Conservation (phyloP, 768 basidiomycete species). For the Trametopsis cervina region DNA sequence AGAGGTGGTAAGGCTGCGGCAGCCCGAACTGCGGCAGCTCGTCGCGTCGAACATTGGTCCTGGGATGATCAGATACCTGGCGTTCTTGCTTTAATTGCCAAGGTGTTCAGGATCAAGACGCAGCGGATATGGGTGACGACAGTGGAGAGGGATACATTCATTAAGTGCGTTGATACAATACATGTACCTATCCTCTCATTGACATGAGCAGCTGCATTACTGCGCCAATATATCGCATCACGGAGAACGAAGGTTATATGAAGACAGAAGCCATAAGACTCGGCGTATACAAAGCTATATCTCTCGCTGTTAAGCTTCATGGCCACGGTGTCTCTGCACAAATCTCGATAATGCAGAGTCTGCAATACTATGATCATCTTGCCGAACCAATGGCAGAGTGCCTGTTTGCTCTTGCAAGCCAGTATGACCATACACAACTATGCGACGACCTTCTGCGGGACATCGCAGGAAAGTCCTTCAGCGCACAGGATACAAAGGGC, state of each 20-base stretch:
- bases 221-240: constrained; percentile 79
- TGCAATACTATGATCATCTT: constrained; percentile 93
- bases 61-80: constrained; percentile 75
- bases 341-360: constrained; percentile 82
- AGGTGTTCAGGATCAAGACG: constrained; percentile 58
- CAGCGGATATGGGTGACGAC: constrained; percentile 89
- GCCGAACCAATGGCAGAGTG: constrained; percentile 93
- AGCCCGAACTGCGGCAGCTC: constrained; percentile 35
- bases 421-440: constrained; percentile 85
- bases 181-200: not conserved
- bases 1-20: constrained; percentile 51
- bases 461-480: constrained; percentile 73
- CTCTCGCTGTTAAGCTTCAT: constrained; percentile 87
- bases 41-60: constrained; percentile 44
- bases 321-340: constrained; percentile 79
- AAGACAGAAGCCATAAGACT: constrained; percentile 64
- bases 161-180: constrained; percentile 47
- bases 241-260: constrained; percentile 85
- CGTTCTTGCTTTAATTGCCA: constrained; percentile 64
- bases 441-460: constrained; percentile 90
- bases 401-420: constrained; percentile 67
- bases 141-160: constrained; percentile 78
- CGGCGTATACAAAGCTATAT: constrained; percentile 84
- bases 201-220: constrained; percentile 65
- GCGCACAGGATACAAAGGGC: constrained; percentile 77